Base-by-base conservation (phyloP, 2,329 filamentous ascomycete genomes). In the Fusarium proliferatum region DNA sequence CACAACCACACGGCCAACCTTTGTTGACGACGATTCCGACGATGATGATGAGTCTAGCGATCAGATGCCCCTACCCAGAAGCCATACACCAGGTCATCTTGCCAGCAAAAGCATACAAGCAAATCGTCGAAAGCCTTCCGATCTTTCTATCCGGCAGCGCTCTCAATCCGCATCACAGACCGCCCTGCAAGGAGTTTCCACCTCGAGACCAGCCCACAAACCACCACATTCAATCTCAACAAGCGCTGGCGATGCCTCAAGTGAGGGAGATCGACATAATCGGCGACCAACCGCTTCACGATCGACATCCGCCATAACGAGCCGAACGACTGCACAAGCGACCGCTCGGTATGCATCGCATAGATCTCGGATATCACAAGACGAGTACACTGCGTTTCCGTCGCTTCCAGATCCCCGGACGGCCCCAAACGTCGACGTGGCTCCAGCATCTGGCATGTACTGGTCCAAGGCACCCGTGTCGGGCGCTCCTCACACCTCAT, bases 391-490 rank as follows among this genome's bases (percentile, higher is more conserved):
- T 12, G 79, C 85, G 4, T 90, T 89, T 55, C 90, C 90, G 39
- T 84, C 88, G n/a, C 83, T 91, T 9, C 87, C 86, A 41, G 86
- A 90, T 74, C 85, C 88, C 16, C 83, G 83, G 51, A 87, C 86
- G 33, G 88, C 88, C 3, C 87, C 89, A 10, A 88, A 92, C 65
- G 90, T 93, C 23, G 85, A 87, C 15, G 84, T 87, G 6, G 90
- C 91, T 21, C 91, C 91, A 33, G 88, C 91, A 23, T 91, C 89
- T 55, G 91, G 91, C 76, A 93, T 93, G 91, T 93, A 93, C 83
- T 93, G 91, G 90, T 92, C 90, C 60, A 87, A 86, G 41, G 90
- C 91, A 15, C 88, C 88, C 12, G 86, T 89, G n/a, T 92, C 90
- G 6, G 91, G 91, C 33, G 84, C 86, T 33, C 83, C 89, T 43